Percentiles rank a stretch among this genome's conserved stretches.
phyloP scores from a whole-genome alignment of 2,329 filamentous ascomycete species.

The Myrmaecium sp. region DNA sequence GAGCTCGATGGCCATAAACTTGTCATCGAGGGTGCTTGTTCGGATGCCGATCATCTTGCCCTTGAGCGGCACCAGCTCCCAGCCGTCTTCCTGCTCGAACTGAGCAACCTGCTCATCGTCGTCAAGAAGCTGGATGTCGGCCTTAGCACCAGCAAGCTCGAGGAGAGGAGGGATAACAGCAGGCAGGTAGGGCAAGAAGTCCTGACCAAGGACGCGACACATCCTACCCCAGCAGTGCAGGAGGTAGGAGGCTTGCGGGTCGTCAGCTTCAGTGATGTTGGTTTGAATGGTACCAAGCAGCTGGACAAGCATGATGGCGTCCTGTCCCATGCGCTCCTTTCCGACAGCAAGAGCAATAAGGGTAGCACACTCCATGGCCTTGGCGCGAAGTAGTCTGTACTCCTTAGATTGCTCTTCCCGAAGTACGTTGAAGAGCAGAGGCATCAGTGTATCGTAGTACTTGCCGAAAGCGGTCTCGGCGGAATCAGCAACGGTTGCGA shows the following conservation, averaged over 20 bases:
- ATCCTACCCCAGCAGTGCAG: conserved; percentile 99
- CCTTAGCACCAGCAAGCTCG: conserved; percentile 82
- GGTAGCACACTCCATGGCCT: conserved; percentile 98
- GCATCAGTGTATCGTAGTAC: conserved; percentile 95
- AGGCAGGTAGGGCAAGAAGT: conserved; percentile 83
- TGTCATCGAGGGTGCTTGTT: conserved; percentile 92
- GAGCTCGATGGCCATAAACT: conserved; percentile 98
- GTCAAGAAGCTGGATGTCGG: conserved; percentile 89
- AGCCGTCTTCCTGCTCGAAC: conserved; percentile 87
- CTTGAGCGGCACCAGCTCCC: conserved; percentile 92
- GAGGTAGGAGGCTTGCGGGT: conserved; percentile 90
- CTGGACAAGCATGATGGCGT: conserved; percentile 76
- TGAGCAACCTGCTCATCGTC: conserved; percentile 88
- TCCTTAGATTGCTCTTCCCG: conserved; percentile 87
- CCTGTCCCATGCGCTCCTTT: conserved; percentile 74
- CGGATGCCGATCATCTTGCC: conserved; percentile 98
- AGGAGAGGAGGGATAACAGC: conserved; percentile 90
- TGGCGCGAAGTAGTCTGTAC: conserved; percentile 75
- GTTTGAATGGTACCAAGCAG: conserved; percentile 73
- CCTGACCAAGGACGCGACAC: conserved; percentile 80
- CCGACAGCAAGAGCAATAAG: conserved; percentile 90
- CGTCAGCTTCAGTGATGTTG: conserved; percentile 69
- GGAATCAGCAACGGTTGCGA: conserved; percentile 96
- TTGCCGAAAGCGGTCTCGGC: conserved; percentile 87
- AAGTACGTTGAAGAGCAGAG: conserved; percentile 75